Evolutionary conservation across 2,329 filamentous ascomycete genomes (phyloP).

Genomic region (Aspergillus bombycis): DNA sequence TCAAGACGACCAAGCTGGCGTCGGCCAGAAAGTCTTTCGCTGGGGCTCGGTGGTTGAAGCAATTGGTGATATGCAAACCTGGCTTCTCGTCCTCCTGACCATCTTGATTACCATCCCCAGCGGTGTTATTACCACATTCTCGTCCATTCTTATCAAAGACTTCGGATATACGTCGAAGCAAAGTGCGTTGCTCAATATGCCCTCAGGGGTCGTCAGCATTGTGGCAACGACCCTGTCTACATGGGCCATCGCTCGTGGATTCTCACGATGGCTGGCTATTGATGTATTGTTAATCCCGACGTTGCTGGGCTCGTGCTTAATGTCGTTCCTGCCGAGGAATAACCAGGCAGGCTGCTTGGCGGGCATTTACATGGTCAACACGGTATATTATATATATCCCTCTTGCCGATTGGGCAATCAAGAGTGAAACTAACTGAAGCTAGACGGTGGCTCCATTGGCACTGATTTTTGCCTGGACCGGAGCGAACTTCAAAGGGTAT

Average conservation of each 20-base stretch:
- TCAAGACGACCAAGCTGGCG: constrained; percentile 22
- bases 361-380: constrained; percentile 45
- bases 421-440: not conserved
- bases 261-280: constrained; percentile 46
- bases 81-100: constrained; percentile 30
- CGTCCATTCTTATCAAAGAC: constrained; percentile 44
- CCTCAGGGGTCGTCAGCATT: constrained; percentile 46
- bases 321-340: constrained; percentile 37
- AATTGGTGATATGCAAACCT: constrained; percentile 26
- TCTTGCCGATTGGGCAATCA: constrained; percentile 24
- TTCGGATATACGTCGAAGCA: constrained; percentile 49
- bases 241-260: constrained; percentile 42
- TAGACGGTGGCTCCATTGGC: constrained; percentile 47
- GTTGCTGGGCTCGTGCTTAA: constrained; percentile 46
- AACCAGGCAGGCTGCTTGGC: constrained; percentile 48
- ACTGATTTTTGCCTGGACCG: constrained; percentile 48
- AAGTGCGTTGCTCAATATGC: constrained; percentile 50
- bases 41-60: constrained; percentile 25
- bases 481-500: constrained; percentile 52
- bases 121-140: constrained; percentile 51
- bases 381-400: constrained; percentile 15
- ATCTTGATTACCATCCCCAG: constrained; percentile 45
- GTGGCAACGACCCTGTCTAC: constrained; percentile 43
- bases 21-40: constrained; percentile 26
- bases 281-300: constrained; percentile 48